Conservation (phyloP, 1,284 basidiomycete genomes). For the Lentinus polychrous region DNA sequence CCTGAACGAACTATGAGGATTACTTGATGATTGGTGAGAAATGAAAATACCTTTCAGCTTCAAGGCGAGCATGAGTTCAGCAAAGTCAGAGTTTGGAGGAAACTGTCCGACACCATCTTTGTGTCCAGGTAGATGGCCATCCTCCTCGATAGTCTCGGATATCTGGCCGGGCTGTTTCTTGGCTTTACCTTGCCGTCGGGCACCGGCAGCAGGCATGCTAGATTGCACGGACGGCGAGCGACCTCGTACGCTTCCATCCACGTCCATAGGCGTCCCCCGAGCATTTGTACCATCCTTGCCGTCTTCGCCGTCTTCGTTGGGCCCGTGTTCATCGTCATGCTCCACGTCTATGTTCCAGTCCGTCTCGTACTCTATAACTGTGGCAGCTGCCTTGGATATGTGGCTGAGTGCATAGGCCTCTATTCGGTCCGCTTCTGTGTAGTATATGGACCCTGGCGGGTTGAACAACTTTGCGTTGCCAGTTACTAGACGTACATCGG, state of each 20-base stretch:
- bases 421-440: constrained; percentile 63
- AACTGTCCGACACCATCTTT: constrained; percentile 69
- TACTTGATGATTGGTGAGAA: background rate
- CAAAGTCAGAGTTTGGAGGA: constrained; percentile 61
- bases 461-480: constrained; percentile 71
- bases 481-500: constrained; percentile 66
- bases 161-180: constrained; percentile 26
- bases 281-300: constrained; percentile 13
- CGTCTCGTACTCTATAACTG: constrained; percentile 72
- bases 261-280: constrained; percentile 22
- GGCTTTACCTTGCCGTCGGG: constrained; percentile 8
- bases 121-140: constrained; percentile 65
- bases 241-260: constrained; percentile 18
- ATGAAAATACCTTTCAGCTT: constrained; percentile 57
- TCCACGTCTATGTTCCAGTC: constrained; percentile 81
- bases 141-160: constrained; percentile 54
- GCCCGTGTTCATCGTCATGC: constrained; percentile 53
- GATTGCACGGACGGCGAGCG: constrained; percentile 25
- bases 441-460: constrained; percentile 61
- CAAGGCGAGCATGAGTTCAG: constrained; percentile 57
- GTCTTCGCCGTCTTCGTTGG: constrained; percentile 37
- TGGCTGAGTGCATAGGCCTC: constrained; percentile 65
- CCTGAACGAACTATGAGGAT: constrained; percentile 35
- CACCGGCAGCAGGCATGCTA: constrained; percentile 9
- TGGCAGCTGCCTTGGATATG: constrained; percentile 58